A percentile compares a stretch with the other conserved stretches of the same genome.
These are phyloP conservation scores for Backusella morwellensis DNA, from an alignment of 192 early-diverging fungal genomes.

Conservation along the genomic window DNA sequence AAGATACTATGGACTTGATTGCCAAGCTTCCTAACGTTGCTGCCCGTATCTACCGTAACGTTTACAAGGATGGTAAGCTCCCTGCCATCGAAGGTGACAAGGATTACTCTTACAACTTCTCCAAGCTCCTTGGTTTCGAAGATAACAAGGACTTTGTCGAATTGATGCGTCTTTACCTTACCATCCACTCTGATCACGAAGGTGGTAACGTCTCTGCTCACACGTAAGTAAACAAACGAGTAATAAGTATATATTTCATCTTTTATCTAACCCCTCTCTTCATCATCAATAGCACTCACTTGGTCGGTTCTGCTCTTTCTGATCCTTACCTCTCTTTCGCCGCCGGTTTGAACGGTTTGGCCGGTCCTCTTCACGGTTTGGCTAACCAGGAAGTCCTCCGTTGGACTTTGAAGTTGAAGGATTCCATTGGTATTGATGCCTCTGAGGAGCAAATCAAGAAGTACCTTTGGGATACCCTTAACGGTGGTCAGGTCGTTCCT, in stretches of 20 bases:
- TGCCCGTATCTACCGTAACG: slow-evolving; percentile 99
- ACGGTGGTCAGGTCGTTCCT: slow-evolving; percentile 95
- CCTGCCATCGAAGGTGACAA: slow-evolving; percentile 80
- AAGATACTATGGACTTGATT: slow-evolving; percentile 98
- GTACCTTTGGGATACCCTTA: slow-evolving; percentile 95
- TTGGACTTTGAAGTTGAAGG: slow-evolving; percentile 93
- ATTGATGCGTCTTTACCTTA: slow-evolving; percentile 98
- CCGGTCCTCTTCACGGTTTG: slow-evolving; percentile 98
- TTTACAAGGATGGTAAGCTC: slow-evolving; percentile 96
- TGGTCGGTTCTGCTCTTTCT: slow-evolving; percentile 96
- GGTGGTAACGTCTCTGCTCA: slow-evolving; percentile 99
- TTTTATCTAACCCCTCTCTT: background rate
- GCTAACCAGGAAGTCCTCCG: slow-evolving; percentile 99
- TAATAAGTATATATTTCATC: slow-evolving; percentile 3
- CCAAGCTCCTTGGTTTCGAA: slow-evolving; percentile 88
- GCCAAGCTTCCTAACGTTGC: slow-evolving; percentile 97
- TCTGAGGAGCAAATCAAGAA: slow-evolving; percentile 94
- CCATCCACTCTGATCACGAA: slow-evolving; percentile 99
- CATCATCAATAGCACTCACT: slow-evolving; percentile 32
- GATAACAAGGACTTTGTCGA: slow-evolving; percentile 91
- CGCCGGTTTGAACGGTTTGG: slow-evolving; percentile 95
- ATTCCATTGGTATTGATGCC: slow-evolving; percentile 81
- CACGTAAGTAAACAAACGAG: slow-evolving; percentile 48
- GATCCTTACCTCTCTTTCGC: slow-evolving; percentile 98
- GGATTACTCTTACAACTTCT: slow-evolving; percentile 97